Base-by-base conservation (phyloP, 495 filamentous ascomycete species). In the Pyrenula aspistea region DNA sequence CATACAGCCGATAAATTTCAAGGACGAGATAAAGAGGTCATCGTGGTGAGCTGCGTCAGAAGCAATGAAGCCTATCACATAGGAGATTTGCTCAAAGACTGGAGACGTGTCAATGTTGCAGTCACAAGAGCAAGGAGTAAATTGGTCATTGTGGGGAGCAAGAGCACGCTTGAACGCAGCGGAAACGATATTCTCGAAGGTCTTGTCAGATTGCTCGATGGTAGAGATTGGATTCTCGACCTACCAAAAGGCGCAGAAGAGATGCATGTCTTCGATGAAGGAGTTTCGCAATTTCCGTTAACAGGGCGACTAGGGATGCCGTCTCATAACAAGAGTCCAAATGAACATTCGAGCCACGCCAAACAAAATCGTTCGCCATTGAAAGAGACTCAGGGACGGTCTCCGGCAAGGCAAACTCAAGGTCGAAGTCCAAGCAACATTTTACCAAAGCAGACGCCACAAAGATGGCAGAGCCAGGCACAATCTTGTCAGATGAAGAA, bases 1-100 rank as follows among this genome's bases (percentile, higher is more conserved):
- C 89, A 96, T 69, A 96, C 93, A 0, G 88, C 93, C 2, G 93
- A 98, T 64, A 88, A 89, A 55, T 98, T 95, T 69, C 93, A 98
- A 68, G 93, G 93, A 2, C 79, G 93, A 1, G 93, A 98, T 67
- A 98, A 98, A 69, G 88, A 91, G 62, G 82, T 95, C 12, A 78
- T 96, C 12, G 80, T 98, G 22, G 79, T 98, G 12, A 84, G 78
- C 53, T 83, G 92, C 24, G 93, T 98, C 8, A 81, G 93, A 11
- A 91, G 83, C 62, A 98, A 98, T 62, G 80, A 89, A 31, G 77
- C 79, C 1, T 83, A 83, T 47, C 78, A 77, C 47, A 85, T 98
- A 10, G 93, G 93, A 24, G 93, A 97, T 54, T 68, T 98, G 57
- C 72, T 98, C 12, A 86, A 86, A 56, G 93, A 98, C 68, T 94